These are phyloP conservation scores for Kurtzmaniella fragi DNA, from an alignment of 805 yeast genomes.

Conservation along the genomic window DNA sequence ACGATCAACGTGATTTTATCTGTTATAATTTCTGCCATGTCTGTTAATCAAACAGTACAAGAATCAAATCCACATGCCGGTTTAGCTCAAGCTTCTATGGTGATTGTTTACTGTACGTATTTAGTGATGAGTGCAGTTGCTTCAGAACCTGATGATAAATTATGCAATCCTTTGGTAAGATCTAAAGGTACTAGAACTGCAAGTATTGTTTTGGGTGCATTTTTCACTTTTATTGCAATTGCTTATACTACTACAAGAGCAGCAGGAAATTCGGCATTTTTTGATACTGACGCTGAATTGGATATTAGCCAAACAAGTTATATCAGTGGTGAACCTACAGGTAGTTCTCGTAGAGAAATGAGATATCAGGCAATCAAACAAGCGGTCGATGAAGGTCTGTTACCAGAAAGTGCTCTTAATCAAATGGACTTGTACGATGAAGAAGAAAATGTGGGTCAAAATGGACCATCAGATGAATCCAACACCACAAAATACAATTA, in stretches of 20 bases:
- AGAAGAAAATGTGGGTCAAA: constrained; percentile 26
- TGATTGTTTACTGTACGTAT: constrained; percentile 88
- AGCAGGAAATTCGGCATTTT: constrained; percentile 61
- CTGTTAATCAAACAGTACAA: constrained; percentile 80
- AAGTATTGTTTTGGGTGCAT: constrained; percentile 82
- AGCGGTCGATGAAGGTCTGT: constrained; percentile 94
- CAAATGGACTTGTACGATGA: constrained; percentile 61
- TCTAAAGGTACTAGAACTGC: constrained; percentile 87
- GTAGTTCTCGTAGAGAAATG: constrained; percentile 58
- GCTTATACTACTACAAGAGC: constrained; percentile 98
- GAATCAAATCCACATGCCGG: constrained; percentile 95
- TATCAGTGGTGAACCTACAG: constrained; percentile 41
- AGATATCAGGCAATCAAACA: constrained; percentile 83
- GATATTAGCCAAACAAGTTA: constrained; percentile 22
- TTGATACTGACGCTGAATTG: constrained; percentile 24
- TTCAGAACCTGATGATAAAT: constrained; percentile 91
- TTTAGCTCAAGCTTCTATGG: constrained; percentile 94
- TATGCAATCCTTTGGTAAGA: constrained; percentile 88
- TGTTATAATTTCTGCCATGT: constrained; percentile 58
- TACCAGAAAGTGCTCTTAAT: constrained; percentile 85
- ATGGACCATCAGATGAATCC: constrained; percentile 53
- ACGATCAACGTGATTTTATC: constrained; percentile 67
- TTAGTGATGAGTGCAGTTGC: constrained; percentile 88
- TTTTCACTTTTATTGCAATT: constrained; percentile 90
- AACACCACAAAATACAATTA: constrained; percentile 74